Percentiles rank a stretch among this genome's conserved stretches.
These are phyloP conservation scores for Acacia concinna DNA, from an alignment of 331 rosid species.

Conservation along the genomic window DNA sequence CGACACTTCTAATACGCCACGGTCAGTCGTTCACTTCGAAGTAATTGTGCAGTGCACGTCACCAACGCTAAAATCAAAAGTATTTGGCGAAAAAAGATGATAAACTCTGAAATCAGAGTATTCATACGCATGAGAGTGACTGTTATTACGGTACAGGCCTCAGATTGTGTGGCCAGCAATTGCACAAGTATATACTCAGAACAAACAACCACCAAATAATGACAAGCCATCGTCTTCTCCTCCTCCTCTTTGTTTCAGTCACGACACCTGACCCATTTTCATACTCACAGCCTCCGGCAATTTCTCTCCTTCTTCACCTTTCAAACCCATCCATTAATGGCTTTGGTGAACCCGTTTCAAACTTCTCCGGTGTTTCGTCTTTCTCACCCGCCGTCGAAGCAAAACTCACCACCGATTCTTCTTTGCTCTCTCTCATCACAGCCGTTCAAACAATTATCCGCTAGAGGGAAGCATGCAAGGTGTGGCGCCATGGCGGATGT, in stretches of 20 bases:
- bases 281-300: not conserved
- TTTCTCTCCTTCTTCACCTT: not conserved
- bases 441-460: constrained; percentile 27
- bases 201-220: constrained; percentile 18
- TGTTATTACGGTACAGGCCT: not conserved
- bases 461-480: constrained; percentile 30
- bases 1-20: too few relatives aligned
- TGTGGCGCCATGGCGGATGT: constrained; percentile 52
- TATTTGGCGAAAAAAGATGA: not conserved
- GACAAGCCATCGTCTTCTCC: not conserved
- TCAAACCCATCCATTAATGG: constrained; percentile 36
- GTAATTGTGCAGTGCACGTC: not conserved
- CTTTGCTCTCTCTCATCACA: constrained; percentile 27
- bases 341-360: constrained; percentile 42
- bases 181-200: constrained; percentile 10
- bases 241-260: not conserved
- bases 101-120: not conserved
- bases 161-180: constrained; percentile 39
- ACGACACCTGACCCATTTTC: not conserved
- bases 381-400: constrained; percentile 32
- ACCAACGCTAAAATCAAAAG: not conserved
- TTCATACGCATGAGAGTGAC: not conserved
- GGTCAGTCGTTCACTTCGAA: too few relatives aligned
- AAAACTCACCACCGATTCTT: not conserved
- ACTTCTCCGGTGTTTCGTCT: constrained; percentile 26